These are phyloP conservation scores for Sphagnum tenellum DNA, from an alignment of 225 moss, liverwort and hornwort genomes.

Conservation along the genomic window DNA sequence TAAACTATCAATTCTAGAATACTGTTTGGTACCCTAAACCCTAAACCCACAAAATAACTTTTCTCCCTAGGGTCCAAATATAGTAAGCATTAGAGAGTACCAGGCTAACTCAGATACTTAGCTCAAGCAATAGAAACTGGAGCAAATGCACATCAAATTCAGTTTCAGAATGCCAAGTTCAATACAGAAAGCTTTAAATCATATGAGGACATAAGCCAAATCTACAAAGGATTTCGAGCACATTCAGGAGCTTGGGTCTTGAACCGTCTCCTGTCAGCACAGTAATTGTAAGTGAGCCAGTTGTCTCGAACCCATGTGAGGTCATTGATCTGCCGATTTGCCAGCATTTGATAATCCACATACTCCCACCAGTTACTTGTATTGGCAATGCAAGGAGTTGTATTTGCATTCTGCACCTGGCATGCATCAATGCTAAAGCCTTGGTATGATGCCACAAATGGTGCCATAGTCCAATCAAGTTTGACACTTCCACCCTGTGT, in stretches of 20 bases:
- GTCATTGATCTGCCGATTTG: conserved; percentile 19
- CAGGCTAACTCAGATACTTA: too few species aligned
- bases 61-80: too few species aligned
- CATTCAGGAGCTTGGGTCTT: conserved; percentile 23
- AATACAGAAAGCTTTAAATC: too few species aligned
- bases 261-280: conserved; percentile 24
- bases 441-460: conserved; percentile 35
- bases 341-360: conserved; percentile 33
- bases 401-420: conserved; percentile 17
- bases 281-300: conserved; percentile 42
- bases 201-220: too few species aligned
- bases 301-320: conserved; percentile 39
- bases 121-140: too few species aligned
- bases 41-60: too few species aligned
- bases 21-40: too few species aligned
- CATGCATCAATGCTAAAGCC: conserved; percentile 36
- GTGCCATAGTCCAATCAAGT: conserved; percentile 39
- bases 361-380: conserved; percentile 43
- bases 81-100: too few species aligned
- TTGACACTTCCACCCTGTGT: conserved; percentile 46
- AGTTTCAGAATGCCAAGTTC: too few species aligned
- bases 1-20: too few species aligned
- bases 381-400: conserved; percentile 25
- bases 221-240: conserved; percentile 39
- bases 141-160: too few species aligned